Percentiles rank a stretch among this genome's conserved stretches.
These are phyloP conservation scores for Stemphylium vesicarium DNA, from an alignment of 2,329 filamentous ascomycete genomes.

Conservation along the genomic window DNA sequence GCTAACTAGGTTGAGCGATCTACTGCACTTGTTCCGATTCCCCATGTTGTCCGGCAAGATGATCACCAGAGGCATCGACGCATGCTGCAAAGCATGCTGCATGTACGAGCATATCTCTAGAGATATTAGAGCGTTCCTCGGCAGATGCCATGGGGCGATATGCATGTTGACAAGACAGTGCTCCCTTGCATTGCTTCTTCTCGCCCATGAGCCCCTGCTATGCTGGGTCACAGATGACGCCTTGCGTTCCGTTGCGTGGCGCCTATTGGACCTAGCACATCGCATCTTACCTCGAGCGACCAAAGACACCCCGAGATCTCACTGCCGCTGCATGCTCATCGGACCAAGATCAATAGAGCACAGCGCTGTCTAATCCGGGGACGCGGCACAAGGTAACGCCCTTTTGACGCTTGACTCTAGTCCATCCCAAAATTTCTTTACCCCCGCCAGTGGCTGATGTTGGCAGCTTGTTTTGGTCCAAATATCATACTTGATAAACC, in stretches of 20 bases:
- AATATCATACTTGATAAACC: constrained; percentile 37
- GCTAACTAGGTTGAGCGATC: constrained; percentile 39
- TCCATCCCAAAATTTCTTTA: constrained; percentile 26
- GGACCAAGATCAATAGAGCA: constrained; percentile 31
- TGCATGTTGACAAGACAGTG: constrained; percentile 39
- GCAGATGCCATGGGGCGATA: constrained; percentile 32
- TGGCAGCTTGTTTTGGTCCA: constrained; percentile 21
- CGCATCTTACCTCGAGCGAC: constrained; percentile 26
- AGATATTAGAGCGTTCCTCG: constrained; percentile 39
- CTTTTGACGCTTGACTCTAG: constrained; percentile 25
- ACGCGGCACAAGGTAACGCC: constrained; percentile 42
- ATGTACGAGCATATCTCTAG: constrained; percentile 29
- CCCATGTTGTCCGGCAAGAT: constrained; percentile 24
- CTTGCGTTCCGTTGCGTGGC: constrained; percentile 22
- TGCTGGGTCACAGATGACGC: constrained; percentile 28
- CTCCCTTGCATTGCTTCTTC: constrained; percentile 42
- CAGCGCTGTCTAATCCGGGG: constrained; percentile 35
- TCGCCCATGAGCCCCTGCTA: constrained; percentile 33
- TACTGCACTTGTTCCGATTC: constrained; percentile 37
- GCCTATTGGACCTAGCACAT: constrained; percentile 32
- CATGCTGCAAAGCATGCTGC: constrained; percentile 33
- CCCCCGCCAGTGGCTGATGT: constrained; percentile 31
- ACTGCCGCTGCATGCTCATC: constrained; percentile 29
- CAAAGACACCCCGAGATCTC: constrained; percentile 34
- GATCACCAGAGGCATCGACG: constrained; percentile 21